Conservation (phyloP, 345 rosid genomes). For the Acer negundo region DNA sequence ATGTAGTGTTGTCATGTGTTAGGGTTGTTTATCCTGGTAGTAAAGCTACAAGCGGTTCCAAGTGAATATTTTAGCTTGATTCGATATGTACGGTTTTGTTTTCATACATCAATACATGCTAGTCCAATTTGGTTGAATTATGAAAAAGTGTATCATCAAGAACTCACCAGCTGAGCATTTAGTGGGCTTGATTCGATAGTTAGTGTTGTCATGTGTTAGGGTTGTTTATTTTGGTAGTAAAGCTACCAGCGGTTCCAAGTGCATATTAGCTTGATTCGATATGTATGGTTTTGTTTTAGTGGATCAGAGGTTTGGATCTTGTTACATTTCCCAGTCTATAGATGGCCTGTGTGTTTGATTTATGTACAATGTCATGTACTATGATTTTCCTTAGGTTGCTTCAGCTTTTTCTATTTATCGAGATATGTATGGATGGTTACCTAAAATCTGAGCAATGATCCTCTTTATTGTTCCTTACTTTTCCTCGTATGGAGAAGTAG, state of each 20-base stretch:
- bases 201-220: not conserved
- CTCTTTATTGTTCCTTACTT: not conserved
- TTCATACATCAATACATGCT: too few species aligned
- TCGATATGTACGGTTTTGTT: not conserved
- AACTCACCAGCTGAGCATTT: not conserved
- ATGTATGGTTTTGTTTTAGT: not conserved
- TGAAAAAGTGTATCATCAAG: not conserved
- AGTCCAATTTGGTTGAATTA: not conserved
- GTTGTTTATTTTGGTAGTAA: not conserved
- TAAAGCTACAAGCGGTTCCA: not conserved
- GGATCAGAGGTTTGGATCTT: not conserved
- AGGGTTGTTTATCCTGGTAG: not conserved
- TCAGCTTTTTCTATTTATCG: not conserved
- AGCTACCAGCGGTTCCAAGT: not conserved
- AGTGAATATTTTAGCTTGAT: not conserved
- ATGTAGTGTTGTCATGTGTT: not conserved
- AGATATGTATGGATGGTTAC: not conserved
- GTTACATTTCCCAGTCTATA: not conserved
- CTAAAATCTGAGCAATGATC: not conserved
- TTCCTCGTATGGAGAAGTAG: not conserved
- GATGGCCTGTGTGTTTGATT: not conserved
- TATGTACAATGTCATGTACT: not conserved
- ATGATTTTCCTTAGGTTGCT: not conserved
- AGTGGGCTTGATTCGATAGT: not conserved
- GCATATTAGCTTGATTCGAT: not conserved